Conservation (phyloP, 192 early-diverging fungal genomes). For the Coemansia sp. region DNA sequence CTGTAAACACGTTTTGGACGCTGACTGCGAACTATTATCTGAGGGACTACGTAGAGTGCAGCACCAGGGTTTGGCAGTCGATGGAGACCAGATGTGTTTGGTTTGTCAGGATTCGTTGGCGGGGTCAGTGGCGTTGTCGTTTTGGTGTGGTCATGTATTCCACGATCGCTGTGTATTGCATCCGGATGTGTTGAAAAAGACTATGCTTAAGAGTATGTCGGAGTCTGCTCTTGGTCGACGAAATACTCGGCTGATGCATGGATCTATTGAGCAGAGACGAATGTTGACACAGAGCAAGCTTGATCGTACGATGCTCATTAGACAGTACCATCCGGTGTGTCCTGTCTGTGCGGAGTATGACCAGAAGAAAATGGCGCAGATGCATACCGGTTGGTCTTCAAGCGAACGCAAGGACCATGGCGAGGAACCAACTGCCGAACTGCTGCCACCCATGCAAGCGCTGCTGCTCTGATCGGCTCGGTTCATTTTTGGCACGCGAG, state of each 20-base stretch:
- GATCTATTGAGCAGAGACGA: slow-evolving; percentile 25
- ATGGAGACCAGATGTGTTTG: slow-evolving; percentile 53
- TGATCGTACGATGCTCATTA: slow-evolving; percentile 40
- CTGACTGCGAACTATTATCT: slow-evolving; percentile 82
- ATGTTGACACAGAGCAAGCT: slow-evolving; percentile 44
- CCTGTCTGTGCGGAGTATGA: slow-evolving; percentile 47
- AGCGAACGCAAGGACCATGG: slow-evolving; percentile 30
- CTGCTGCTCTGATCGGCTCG: slow-evolving; percentile 19
- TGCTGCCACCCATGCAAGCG: slow-evolving; percentile 42
- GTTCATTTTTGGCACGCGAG: slow-evolving; percentile 8
- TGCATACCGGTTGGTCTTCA: slow-evolving; percentile 36
- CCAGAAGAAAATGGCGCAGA: slow-evolving; percentile 25
- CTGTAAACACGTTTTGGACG: slow-evolving; percentile 87
- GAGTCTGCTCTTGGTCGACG: neutral
- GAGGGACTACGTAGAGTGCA: slow-evolving; percentile 69
- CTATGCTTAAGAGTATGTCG: slow-evolving; percentile 13
- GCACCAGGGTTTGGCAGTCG: slow-evolving; percentile 66
- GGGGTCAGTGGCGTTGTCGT: slow-evolving; percentile 62
- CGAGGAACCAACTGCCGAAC: neutral
- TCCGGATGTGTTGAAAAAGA: slow-evolving; percentile 55
- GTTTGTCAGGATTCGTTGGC: slow-evolving; percentile 40
- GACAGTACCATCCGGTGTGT: slow-evolving; percentile 28
- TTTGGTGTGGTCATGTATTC: slow-evolving; percentile 90
- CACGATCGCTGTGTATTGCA: slow-evolving; percentile 84
- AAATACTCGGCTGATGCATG: slow-evolving; percentile 10